Conservation (phyloP, 495 filamentous ascomycete species). For the Penicillium nucicola region DNA sequence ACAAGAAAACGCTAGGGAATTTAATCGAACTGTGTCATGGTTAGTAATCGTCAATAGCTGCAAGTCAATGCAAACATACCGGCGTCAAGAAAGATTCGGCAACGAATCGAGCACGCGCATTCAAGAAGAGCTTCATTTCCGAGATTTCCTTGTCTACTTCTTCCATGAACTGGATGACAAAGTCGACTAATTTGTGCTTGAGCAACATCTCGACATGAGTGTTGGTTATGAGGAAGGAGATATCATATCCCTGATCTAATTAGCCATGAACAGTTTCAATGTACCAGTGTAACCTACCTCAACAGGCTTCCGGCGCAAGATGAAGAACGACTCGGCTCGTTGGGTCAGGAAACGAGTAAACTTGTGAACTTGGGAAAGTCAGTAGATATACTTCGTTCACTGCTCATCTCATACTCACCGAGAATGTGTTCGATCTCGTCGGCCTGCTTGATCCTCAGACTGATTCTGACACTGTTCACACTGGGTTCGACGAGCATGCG, state of each 20-base stretch:
- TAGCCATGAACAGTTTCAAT: not conserved
- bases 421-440: constrained; percentile 95
- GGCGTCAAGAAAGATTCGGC: constrained; percentile 97
- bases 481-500: constrained; percentile 75
- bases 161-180: constrained; percentile 99
- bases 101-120: constrained; percentile 95
- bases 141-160: constrained; percentile 99
- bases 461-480: constrained; percentile 92
- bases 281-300: constrained; percentile 54
- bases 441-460: constrained; percentile 98
- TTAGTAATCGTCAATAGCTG: constrained; percentile 2
- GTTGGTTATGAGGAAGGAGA: constrained; percentile 97
- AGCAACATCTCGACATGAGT: constrained; percentile 97
- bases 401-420: not conserved
- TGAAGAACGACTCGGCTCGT: constrained; percentile 96
- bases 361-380: constrained; percentile 73
- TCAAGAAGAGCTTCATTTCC: constrained; percentile 99
- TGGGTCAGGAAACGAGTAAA: constrained; percentile 96
- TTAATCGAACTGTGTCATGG: constrained; percentile 38
- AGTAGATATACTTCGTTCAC: too few species aligned
- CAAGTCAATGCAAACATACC: constrained; percentile 48
- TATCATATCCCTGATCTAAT: constrained; percentile 80
- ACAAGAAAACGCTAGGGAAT: constrained; percentile 14
- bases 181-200: constrained; percentile 97
- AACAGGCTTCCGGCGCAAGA: constrained; percentile 89